Evolutionary conservation across 148 eudicot genomes (phyloP).

Genomic region (Bassia scoparia): DNA sequence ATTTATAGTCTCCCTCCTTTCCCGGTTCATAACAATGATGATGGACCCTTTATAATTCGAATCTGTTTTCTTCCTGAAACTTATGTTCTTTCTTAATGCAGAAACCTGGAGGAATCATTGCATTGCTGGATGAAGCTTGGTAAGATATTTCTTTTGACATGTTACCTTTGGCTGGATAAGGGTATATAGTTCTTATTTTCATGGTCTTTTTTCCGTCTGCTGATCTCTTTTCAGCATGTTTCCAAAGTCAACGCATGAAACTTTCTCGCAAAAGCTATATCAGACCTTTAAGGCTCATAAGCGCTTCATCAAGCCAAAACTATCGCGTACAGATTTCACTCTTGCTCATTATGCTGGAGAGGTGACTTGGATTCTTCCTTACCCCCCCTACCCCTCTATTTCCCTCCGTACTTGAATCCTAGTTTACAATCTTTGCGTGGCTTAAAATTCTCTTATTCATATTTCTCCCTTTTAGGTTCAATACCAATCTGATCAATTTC

Average conservation of each 20-base stretch:
- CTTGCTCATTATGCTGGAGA: constrained; percentile 98
- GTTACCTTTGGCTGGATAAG: background rate
- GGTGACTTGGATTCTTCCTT: constrained; percentile 38
- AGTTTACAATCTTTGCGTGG: constrained; percentile 11
- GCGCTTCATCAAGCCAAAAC: constrained; percentile 90
- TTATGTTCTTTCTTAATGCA: constrained; percentile 36
- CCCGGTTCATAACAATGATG: background rate
- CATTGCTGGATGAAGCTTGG: constrained; percentile 99
- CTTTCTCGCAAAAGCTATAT: constrained; percentile 88
- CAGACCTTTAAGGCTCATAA: constrained; percentile 82
- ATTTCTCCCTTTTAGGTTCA: constrained; percentile 53
- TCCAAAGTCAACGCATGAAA: constrained; percentile 96
- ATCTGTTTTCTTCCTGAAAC: constrained; percentile 2
- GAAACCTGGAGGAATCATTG: constrained; percentile 98
- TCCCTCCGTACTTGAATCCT: background rate
- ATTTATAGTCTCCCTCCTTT: too few relatives aligned
- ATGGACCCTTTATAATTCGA: background rate
- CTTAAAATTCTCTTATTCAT: constrained; percentile 6
- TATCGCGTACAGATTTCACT: constrained; percentile 91
- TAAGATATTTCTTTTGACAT: constrained; percentile 27
- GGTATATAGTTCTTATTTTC: constrained; percentile 1
- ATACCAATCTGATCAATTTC: constrained; percentile 85
- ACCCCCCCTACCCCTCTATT: background rate
- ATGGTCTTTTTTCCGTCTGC: constrained; percentile 10
- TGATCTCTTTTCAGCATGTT: constrained; percentile 73